A percentile compares a stretch with the other conserved stretches of the same genome.
These are phyloP conservation scores for Alternaria consortialis DNA, from an alignment of 2,329 filamentous ascomycete genomes.

Conservation along the genomic window DNA sequence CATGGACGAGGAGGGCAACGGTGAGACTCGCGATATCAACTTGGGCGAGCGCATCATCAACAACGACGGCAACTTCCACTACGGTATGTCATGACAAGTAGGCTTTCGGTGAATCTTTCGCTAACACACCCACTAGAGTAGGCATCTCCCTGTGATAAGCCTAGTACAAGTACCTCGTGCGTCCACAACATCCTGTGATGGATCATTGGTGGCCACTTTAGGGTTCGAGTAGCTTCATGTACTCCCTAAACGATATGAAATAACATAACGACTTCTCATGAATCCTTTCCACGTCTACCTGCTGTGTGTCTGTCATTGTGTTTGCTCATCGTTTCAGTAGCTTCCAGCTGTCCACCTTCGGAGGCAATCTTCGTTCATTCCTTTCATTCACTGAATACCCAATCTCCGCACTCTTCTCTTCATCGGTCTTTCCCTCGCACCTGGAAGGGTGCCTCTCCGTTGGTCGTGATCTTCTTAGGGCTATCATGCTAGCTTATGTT, in stretches of 20 bases:
- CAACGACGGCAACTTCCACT: slow-evolving; percentile 54
- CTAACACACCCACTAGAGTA: slow-evolving; percentile 6
- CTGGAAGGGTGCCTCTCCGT: neutral
- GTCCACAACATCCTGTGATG: neutral
- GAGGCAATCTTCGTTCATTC: neutral
- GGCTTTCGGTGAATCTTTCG: neutral
- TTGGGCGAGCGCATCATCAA: slow-evolving; percentile 65
- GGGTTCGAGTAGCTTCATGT: neutral
- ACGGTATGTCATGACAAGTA: slow-evolving; percentile 16
- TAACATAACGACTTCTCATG: neutral
- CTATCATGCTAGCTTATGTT: too few relatives aligned
- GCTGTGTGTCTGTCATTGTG: neutral
- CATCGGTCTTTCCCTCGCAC: too few relatives aligned
- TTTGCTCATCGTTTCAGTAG: neutral
- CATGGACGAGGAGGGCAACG: slow-evolving; percentile 55
- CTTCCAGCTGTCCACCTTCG: too few relatives aligned
- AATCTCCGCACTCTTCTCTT: neutral
- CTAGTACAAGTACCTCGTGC: neutral
- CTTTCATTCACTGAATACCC: neutral
- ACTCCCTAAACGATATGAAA: neutral
- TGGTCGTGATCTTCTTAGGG: neutral
- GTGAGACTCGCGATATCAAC: slow-evolving; percentile 60
- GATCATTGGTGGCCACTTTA: neutral
- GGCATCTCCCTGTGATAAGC: neutral
- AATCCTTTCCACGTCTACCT: too few relatives aligned